phyloP scores from a whole-genome alignment of 2,329 filamentous ascomycete species.

The Fragosphaeria purpurea region DNA sequence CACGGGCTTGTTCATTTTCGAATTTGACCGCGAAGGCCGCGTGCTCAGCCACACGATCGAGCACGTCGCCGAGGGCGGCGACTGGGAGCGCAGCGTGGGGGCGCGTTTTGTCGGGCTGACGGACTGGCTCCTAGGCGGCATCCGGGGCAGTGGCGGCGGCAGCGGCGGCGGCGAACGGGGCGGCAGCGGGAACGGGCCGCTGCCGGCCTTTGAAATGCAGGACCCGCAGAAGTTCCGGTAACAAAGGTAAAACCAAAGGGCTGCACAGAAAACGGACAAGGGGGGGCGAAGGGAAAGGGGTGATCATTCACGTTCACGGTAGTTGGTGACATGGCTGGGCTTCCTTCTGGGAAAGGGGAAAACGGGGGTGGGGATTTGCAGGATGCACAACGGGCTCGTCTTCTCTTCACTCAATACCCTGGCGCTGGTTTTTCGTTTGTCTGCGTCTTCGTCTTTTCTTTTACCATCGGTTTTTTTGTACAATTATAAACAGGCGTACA shows the following conservation, averaged over 20 bases:
- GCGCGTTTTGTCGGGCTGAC: conserved; percentile 83
- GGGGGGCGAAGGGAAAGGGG: neutral
- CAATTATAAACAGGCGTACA: no score
- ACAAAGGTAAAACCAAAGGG: neutral
- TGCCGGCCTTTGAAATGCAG: conserved; percentile 13
- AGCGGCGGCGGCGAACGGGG: neutral
- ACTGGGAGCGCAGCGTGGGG: conserved; percentile 72
- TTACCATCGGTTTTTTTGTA: neutral
- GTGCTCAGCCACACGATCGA: conserved; percentile 88
- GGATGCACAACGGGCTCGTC: no score
- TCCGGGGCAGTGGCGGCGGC: conserved; percentile 31
- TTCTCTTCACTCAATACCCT: conserved; percentile 13
- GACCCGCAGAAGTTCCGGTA: conserved; percentile 8
- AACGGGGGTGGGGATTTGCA: no score
- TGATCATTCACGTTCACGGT: neutral
- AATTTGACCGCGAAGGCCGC: conserved; percentile 80
- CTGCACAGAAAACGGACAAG: neutral
- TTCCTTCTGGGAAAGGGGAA: no score
- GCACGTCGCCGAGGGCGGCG: conserved; percentile 72
- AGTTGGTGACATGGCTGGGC: neutral
- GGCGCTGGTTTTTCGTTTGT: conserved; percentile 3
- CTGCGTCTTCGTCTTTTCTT: neutral
- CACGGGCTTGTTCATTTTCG: conserved; percentile 86
- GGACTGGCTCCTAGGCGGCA: conserved; percentile 84
- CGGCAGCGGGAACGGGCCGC: conserved; percentile 7